Percentiles rank a stretch among this genome's conserved stretches.
phyloP scores from a whole-genome alignment of 208 protist species.

The Leishmania guyanensis region DNA sequence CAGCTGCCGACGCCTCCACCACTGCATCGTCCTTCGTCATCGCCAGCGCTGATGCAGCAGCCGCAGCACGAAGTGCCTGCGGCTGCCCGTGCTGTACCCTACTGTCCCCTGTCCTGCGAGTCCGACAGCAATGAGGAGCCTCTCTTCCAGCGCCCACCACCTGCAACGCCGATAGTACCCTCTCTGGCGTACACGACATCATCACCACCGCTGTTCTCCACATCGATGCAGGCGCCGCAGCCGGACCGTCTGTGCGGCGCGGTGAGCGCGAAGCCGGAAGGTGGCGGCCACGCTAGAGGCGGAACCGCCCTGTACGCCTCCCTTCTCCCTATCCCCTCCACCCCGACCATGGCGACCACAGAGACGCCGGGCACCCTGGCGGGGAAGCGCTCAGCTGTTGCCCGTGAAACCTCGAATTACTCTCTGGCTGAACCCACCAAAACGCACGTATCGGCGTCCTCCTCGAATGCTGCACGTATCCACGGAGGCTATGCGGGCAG shows the following conservation, averaged over 20 bases:
- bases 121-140: conserved; percentile 37
- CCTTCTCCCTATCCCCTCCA: conserved; percentile 10
- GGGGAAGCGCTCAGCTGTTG: conserved; percentile 16
- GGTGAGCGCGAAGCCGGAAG: conserved; percentile 14
- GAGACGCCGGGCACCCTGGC: conserved; percentile 12
- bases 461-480: neutral
- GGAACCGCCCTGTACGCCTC: conserved; percentile 1
- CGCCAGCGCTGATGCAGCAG: neutral
- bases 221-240: neutral
- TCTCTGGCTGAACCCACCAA: neutral
- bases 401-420: conserved; percentile 14
- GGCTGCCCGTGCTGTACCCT: neutral
- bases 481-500: neutral
- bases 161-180: neutral
- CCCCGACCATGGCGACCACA: neutral
- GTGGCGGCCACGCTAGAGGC: neutral
- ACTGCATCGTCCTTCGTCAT: conserved; percentile 6
- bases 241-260: conserved; percentile 6
- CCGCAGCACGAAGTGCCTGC: neutral
- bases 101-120: conserved; percentile 10
- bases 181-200: neutral
- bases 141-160: conserved; percentile 20
- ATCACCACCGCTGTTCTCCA: neutral
- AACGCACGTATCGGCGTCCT: neutral
- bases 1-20: conserved; percentile 9